A percentile compares a stretch with the other conserved stretches of the same genome.
These are phyloP conservation scores for Nakazawaea wickerhamii DNA, from an alignment of 805 yeast genomes.

Conservation along the genomic window DNA sequence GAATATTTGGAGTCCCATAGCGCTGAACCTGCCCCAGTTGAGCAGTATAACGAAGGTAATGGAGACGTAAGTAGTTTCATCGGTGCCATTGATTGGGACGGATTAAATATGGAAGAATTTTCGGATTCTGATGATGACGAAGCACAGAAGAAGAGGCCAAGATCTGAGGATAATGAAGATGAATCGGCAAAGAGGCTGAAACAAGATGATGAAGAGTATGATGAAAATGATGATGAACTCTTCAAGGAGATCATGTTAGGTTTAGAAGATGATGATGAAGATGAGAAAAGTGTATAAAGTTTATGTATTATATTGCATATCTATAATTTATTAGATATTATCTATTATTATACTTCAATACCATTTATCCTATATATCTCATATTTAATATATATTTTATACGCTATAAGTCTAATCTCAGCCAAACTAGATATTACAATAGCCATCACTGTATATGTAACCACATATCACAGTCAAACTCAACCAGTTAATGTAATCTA, in stretches of 20 bases:
- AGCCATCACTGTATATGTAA: no score
- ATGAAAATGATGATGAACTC: conserved; percentile 11
- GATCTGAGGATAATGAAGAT: conserved; percentile 9
- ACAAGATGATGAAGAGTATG: conserved; percentile 3
- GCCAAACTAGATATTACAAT: no score
- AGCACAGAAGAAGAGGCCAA: neutral
- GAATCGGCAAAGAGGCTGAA: neutral
- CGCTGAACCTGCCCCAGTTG: conserved; percentile 26
- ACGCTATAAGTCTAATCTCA: no score
- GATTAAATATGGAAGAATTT: conserved; percentile 51
- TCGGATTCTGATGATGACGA: conserved; percentile 37
- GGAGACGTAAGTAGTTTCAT: conserved; percentile 4
- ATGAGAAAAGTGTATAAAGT: neutral
- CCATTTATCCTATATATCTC: no score
- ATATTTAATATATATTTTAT: no score
- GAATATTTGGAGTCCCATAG: conserved; percentile 30
- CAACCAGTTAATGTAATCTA: no score
- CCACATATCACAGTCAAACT: no score
- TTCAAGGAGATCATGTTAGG: conserved; percentile 12
- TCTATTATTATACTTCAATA: no score
- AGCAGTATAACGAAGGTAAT: conserved; percentile 28
- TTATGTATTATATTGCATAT: neutral
- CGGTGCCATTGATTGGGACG: conserved; percentile 41
- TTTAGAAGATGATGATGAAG: conserved; percentile 12
- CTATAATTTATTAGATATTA: no score